Evolutionary conservation across 1,139 yeast genomes (phyloP).

Genomic region (Magnusiomyces magnusii): DNA sequence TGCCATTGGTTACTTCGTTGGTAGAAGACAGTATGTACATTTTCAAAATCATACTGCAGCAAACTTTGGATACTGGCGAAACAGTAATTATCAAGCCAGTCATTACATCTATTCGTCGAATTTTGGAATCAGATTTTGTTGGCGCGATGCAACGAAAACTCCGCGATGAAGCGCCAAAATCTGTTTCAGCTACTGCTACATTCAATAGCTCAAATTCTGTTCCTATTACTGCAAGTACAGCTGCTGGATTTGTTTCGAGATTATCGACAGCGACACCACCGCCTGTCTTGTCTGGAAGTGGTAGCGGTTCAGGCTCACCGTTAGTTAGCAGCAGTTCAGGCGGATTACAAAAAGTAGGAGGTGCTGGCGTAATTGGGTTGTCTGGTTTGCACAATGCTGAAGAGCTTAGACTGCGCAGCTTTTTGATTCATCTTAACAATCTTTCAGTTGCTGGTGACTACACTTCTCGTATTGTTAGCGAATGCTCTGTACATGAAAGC

Average conservation of each 20-base stretch:
- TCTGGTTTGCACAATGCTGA: slow-evolving; percentile 30
- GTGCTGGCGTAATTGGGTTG: slow-evolving; percentile 12
- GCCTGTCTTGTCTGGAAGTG: slow-evolving; percentile 11
- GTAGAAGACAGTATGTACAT: slow-evolving; percentile 79
- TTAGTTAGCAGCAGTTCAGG: neutral
- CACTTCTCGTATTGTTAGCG: slow-evolving; percentile 42
- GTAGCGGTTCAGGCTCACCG: slow-evolving; percentile 3
- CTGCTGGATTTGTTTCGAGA: slow-evolving; percentile 16
- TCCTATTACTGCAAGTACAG: slow-evolving; percentile 14
- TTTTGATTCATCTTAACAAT: slow-evolving; percentile 52
- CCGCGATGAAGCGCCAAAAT: slow-evolving; percentile 39
- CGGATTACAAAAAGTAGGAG: neutral
- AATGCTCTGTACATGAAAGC: slow-evolving; percentile 33
- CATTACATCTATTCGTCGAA: slow-evolving; percentile 40
- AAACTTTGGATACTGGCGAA: slow-evolving; percentile 56
- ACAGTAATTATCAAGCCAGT: slow-evolving; percentile 46
- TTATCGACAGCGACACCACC: slow-evolving; percentile 17
- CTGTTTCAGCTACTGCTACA: slow-evolving; percentile 20
- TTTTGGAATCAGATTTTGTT: slow-evolving; percentile 42
- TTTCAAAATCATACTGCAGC: slow-evolving; percentile 55
- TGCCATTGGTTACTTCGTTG: slow-evolving; percentile 70
- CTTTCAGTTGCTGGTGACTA: slow-evolving; percentile 52
- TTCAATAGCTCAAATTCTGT: slow-evolving; percentile 13
- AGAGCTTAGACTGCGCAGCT: slow-evolving; percentile 40
- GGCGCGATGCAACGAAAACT: slow-evolving; percentile 45